A percentile compares a stretch with the other conserved stretches of the same genome.
phyloP scores from a whole-genome alignment of 441 rosid species.

The Aquilaria agallochum region DNA sequence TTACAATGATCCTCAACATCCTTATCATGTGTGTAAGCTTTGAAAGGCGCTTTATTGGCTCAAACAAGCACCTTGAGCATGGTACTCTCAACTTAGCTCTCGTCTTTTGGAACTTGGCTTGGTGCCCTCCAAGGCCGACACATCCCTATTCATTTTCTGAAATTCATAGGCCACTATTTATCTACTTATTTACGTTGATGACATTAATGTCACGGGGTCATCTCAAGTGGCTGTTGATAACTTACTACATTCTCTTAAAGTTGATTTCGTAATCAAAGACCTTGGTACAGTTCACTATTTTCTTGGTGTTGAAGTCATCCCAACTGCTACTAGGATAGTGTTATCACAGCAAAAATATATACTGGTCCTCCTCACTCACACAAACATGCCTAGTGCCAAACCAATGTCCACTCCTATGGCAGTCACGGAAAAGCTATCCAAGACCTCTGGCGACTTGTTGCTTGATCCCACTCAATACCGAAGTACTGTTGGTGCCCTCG shows the following conservation, averaged over 20 bases:
- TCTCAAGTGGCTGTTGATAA: neutral
- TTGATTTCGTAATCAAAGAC: neutral
- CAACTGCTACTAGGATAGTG: neutral
- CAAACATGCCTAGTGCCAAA: neutral
- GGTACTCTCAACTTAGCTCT: neutral
- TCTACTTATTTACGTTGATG: neutral
- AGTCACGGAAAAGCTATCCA: neutral
- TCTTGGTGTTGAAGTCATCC: neutral
- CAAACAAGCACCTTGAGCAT: neutral
- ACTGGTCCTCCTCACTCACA: neutral
- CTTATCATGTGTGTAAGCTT: neutral
- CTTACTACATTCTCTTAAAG: neutral
- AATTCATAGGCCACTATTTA: neutral
- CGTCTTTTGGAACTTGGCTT: neutral
- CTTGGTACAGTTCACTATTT: neutral
- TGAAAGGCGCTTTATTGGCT: neutral
- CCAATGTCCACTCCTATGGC: neutral
- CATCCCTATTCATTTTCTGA: neutral
- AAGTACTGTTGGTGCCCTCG: neutral
- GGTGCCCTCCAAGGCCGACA: neutral
- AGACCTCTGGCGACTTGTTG: neutral
- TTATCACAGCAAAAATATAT: neutral
- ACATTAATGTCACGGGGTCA: neutral
- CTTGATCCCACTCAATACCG: neutral
- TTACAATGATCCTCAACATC: neutral